Conservation (phyloP, 179 eudicot species). For the Monotropa hypopitys region DNA sequence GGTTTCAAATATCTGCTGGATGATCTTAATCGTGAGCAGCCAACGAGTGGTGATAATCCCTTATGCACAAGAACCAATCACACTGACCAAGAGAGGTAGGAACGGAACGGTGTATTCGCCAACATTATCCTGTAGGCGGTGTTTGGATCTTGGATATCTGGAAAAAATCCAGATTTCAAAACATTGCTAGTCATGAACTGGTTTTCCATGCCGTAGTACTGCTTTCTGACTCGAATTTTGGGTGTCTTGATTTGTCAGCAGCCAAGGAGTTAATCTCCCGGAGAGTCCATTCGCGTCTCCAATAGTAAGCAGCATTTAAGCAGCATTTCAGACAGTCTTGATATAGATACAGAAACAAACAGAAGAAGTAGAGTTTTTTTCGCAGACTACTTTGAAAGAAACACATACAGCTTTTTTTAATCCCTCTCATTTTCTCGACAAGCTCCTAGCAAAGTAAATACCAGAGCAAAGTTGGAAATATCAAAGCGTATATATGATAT, state of each 20-base stretch:
- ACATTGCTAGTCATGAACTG: no score
- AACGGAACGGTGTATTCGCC: no score
- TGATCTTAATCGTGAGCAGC: slow-evolving; percentile 19
- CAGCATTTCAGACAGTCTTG: slow-evolving; percentile 8
- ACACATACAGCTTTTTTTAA: slow-evolving; percentile 11
- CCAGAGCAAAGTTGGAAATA: background rate
- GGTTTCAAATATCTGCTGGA: slow-evolving; percentile 24
- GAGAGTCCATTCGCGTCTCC: slow-evolving; percentile 32
- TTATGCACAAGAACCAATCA: slow-evolving; percentile 9
- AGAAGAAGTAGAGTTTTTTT: slow-evolving; percentile 6
- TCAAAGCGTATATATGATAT: background rate
- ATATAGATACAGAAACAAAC: slow-evolving; percentile 10
- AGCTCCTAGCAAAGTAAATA: background rate
- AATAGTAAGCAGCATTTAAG: slow-evolving; percentile 19
- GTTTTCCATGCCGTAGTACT: background rate
- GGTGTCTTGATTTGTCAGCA: slow-evolving; percentile 5
- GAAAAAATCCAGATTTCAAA: background rate
- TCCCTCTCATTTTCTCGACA: slow-evolving; percentile 2
- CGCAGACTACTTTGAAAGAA: slow-evolving; percentile 9
- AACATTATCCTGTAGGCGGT: background rate
- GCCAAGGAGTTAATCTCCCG: slow-evolving; percentile 30
- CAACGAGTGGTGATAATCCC: slow-evolving; percentile 16
- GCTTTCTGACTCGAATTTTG: background rate
- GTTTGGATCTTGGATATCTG: background rate
- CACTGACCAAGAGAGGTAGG: slow-evolving; percentile 29